Evolutionary conservation across 768 basidiomycete genomes (phyloP).

Genomic region (Tylopilus sp.): DNA sequence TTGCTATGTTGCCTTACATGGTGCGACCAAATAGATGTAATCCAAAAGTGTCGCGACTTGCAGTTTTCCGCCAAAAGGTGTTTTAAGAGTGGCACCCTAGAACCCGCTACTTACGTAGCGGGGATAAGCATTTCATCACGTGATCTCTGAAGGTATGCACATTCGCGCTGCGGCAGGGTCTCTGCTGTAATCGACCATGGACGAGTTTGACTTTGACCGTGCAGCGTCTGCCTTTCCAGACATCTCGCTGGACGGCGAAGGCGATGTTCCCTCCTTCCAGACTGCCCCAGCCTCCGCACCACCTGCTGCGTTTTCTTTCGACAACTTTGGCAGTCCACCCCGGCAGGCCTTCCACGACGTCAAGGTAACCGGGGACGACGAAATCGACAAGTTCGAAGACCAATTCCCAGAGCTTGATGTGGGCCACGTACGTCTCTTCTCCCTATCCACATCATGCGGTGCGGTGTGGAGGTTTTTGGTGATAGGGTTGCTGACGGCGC

Average conservation of each 20-base stretch:
- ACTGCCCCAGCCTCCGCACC: constrained; percentile 29
- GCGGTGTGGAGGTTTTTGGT: constrained; percentile 13
- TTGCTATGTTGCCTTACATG: no score
- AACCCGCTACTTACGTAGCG: no score
- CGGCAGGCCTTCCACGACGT: constrained; percentile 47
- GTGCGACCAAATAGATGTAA: no score
- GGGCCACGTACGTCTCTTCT: constrained; percentile 33
- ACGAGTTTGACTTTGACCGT: constrained; percentile 8
- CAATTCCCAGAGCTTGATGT: constrained; percentile 81
- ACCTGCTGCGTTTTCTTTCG: constrained; percentile 58
- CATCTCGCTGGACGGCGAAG: constrained; percentile 68
- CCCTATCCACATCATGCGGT: neutral
- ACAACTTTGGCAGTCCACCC: constrained; percentile 56
- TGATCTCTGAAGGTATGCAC: no score
- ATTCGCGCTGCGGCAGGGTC: no score
- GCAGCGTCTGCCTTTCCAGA: constrained; percentile 86
- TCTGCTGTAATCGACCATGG: neutral
- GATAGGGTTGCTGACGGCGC: neutral
- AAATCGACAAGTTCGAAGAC: constrained; percentile 80
- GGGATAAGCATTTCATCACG: no score
- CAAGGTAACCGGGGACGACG: constrained; percentile 81
- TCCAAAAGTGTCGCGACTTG: no score
- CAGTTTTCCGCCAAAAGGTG: no score
- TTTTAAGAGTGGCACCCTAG: no score
- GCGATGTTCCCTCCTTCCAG: constrained; percentile 48